Evolutionary conservation across 2,329 filamentous ascomycete genomes (phyloP), one percentile per base, ranked within the genome.

Genomic region (Rosellinia necatrix): DNA sequence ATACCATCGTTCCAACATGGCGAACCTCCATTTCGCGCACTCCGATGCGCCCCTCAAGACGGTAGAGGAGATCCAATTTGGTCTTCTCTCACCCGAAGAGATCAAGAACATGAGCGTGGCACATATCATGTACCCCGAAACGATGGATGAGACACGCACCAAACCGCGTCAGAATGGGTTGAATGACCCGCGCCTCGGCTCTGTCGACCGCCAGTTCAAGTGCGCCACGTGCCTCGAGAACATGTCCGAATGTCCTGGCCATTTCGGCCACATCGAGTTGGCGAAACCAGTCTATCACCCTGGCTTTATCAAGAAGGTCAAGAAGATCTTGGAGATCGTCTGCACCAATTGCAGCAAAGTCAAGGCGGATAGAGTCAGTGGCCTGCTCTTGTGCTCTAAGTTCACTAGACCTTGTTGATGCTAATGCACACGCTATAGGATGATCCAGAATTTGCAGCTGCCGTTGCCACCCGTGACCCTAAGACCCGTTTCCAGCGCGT

Each of bases 331-430:
- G 75, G 96, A 99, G 83, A 94, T 92, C 67, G 92, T 99, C 75
- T 99, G 96, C 83, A 92, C 96, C 79, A 97, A 96, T 76, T 99
- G 96, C 82, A 93, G 92, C 78, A 96, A 94, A 81, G 91, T 97
- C 72, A 85, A 96, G 81, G 89, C 92, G 78, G 92, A 97, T 84
- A 90, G 91, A 88, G 93, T 97, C 88, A 91, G 93, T 96, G 80
- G 81, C 80, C 79, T 81, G 81, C 79, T 73, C 70, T 72, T 76
- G 78, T 75, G 81, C 80, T 77, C 76, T 81, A 76, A 68, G 74
- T 75, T 71, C 71, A 70, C 71, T 77, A 59, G 76, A 77, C 74
- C 71, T 75, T 75, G 71, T 74, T 77, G 76, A 80, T 84, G 80
- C 86, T 89, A 81, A 89, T 62, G 80, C 47, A 19, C 43, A 73